Evolutionary conservation across 345 rosid genomes (phyloP), one percentile per base, ranked within the genome.

Genomic region (Eucalyptus cladocalyx): DNA sequence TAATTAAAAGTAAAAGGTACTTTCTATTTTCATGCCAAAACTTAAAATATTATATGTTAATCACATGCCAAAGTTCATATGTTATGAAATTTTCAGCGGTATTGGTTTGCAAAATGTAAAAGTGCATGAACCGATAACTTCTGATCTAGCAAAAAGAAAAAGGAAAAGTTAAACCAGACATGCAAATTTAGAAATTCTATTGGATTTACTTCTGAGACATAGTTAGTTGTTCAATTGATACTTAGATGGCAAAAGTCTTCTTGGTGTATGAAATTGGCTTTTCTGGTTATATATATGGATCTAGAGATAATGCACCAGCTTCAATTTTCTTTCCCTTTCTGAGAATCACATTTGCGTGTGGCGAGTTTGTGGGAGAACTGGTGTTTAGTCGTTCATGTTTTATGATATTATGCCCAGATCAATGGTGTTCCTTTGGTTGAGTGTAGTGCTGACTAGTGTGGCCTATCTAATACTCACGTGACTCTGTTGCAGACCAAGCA

Each of bases 401-500:
- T 23, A 40, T 76, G 45, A 76, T 9, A 58, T 53, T 30, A 54
- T 45, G 51, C 32, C 37, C 14, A 34, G 88, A n/a, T 87, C 37
- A 43, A 37, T 87, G 69, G n/a, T 28, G n/a, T 87, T 87, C 23
- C 60, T 42, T 8, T 42, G 69, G 42, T 53, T 72, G 81, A 72
- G 83, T 40, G 83, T 37, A 76, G 2, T 40, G 83, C 83, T 76
- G 83, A 76, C 45, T 40, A 58, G 17, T 30, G 15, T 21, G 42
- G 37, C 54, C 48, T 76, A 6, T 48, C 30, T 87, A 49, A 62
- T 89, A 69, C 90, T 87, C 88, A 37, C 6, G 45, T 32, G 72
- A 53, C 87, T 76, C 87, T 91, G 62, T 89, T 91, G 92, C 93
- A 97, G 99, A 94, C 99, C 98, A 88, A 97, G 99, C 88, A 97